Conservation (phyloP, 257 asterid genomes). For the Solanum habrochaites region DNA sequence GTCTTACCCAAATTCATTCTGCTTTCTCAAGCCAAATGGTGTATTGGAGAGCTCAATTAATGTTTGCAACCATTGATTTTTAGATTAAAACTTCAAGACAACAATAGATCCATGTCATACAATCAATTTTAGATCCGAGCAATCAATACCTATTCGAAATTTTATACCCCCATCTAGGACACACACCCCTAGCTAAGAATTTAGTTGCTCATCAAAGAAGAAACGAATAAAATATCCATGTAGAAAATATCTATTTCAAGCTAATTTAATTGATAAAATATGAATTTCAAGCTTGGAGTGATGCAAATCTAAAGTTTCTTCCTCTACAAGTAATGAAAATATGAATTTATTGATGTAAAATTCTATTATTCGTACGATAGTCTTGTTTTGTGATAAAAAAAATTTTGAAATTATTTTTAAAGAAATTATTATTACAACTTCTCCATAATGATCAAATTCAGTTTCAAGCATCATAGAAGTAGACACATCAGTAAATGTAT, state of each 20-base stretch:
- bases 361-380: background rate
- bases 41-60: background rate
- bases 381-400: background rate
- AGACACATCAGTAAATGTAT: too few species aligned
- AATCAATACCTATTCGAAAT: background rate
- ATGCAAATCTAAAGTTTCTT: background rate
- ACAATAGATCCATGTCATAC: background rate
- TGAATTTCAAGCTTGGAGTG: background rate
- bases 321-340: background rate
- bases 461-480: too few species aligned
- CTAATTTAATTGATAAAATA: background rate
- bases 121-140: too few species aligned
- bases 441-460: too few species aligned
- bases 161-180: background rate
- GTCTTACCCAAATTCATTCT: background rate
- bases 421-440: too few species aligned
- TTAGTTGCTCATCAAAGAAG: background rate
- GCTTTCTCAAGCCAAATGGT: background rate
- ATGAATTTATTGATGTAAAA: background rate
- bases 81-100: background rate
- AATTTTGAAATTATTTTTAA: too few species aligned
- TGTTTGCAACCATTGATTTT: background rate
- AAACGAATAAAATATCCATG: too few species aligned
- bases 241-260: background rate
- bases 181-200: background rate